These are phyloP conservation scores for Penicillium griseofulvum DNA, from an alignment of 2,329 filamentous ascomycete species.

Conservation along the genomic window DNA sequence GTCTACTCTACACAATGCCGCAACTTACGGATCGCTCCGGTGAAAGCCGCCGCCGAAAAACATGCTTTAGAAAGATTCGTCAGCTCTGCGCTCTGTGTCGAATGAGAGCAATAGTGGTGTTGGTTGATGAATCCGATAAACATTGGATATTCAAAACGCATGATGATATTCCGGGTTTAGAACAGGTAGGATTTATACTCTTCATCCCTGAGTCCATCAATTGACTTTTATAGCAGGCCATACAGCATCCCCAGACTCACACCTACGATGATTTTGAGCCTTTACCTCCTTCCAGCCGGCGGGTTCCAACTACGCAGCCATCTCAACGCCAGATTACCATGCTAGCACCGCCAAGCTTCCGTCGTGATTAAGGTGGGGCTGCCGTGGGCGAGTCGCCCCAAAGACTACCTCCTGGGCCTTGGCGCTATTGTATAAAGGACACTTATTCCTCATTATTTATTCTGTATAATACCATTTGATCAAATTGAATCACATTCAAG, in stretches of 20 bases:
- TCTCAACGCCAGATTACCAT: background rate
- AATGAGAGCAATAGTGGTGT: slow-evolving; percentile 6
- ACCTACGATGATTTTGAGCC: slow-evolving; percentile 10
- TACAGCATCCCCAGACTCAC: slow-evolving; percentile 5
- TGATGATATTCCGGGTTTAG: slow-evolving; percentile 7
- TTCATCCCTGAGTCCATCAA: background rate
- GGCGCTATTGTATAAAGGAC: background rate
- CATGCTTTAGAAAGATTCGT: slow-evolving; percentile 10
- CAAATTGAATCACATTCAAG: background rate
- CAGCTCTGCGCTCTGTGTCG: slow-evolving; percentile 2
- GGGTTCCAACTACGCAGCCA: background rate
- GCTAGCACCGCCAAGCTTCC: background rate
- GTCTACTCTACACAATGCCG: background rate
- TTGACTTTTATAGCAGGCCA: background rate
- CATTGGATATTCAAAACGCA: slow-evolving; percentile 16
- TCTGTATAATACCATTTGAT: background rate
- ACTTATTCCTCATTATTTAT: background rate
- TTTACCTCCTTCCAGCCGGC: background rate
- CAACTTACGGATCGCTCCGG: background rate
- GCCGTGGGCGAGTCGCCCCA: background rate
- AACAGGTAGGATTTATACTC: slow-evolving; percentile 2
- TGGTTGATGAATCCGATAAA: slow-evolving; percentile 5
- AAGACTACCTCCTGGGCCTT: background rate
- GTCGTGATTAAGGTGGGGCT: background rate
- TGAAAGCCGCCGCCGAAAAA: slow-evolving; percentile 9